A percentile compares a stretch with the other conserved stretches of the same genome.
phyloP scores from a whole-genome alignment of 768 basidiomycete species.

The Sporobolomyces phaffii region DNA sequence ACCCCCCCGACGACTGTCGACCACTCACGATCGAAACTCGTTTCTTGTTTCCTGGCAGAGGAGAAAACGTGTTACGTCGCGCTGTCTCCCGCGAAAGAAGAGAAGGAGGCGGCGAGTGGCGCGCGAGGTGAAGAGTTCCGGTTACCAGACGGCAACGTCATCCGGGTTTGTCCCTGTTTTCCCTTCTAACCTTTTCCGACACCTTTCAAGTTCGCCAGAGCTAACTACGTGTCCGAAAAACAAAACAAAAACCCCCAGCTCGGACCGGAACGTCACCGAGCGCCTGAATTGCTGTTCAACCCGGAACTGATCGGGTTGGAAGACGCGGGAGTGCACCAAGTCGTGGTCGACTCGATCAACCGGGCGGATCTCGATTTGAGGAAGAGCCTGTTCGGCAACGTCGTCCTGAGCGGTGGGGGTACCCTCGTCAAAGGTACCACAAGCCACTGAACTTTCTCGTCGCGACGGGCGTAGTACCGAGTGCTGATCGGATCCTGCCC shows the following conservation, averaged over 20 bases:
- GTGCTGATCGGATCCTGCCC: not conserved
- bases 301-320: constrained; percentile 94
- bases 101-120: constrained; percentile 63
- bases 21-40: not conserved
- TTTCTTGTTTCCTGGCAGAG: constrained; percentile 45
- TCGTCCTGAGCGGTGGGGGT: constrained; percentile 92
- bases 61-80: constrained; percentile 98
- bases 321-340: constrained; percentile 94
- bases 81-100: constrained; percentile 84
- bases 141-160: constrained; percentile 87
- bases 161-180: constrained; percentile 60
- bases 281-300: constrained; percentile 95
- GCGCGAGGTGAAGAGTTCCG: constrained; percentile 80
- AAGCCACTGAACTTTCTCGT: not conserved
- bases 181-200: too few relatives aligned
- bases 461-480: not conserved
- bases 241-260: too few relatives aligned
- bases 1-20: too few relatives aligned
- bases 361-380: constrained; percentile 92
- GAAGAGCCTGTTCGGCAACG: constrained; percentile 90
- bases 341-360: constrained; percentile 96
- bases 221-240: too few relatives aligned
- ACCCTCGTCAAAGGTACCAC: constrained; percentile 81
- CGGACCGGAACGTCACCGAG: constrained; percentile 88
- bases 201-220: too few relatives aligned